phyloP scores from a whole-genome alignment of 352 stramenopile genomes.

The Lagenidium sp. region DNA sequence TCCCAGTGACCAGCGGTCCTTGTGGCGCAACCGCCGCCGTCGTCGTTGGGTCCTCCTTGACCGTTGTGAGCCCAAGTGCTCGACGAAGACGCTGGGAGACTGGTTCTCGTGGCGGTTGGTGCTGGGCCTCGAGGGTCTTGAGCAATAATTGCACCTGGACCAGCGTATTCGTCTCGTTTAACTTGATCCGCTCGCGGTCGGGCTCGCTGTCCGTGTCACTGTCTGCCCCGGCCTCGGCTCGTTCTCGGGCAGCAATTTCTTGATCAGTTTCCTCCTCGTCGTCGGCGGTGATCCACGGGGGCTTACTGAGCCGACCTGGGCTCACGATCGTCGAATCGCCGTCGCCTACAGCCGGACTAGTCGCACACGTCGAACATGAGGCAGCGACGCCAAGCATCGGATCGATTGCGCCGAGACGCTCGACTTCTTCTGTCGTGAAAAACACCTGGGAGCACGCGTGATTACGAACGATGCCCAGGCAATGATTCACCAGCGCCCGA shows the following conservation, averaged over 20 bases:
- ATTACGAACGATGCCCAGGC: constrained; percentile 1
- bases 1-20: too few species aligned
- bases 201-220: constrained; percentile 4
- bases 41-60: too few species aligned
- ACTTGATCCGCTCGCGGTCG: constrained; percentile 25
- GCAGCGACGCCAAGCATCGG: constrained; percentile 6
- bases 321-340: too few species aligned
- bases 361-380: too few species aligned
- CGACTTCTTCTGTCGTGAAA: constrained; percentile 21
- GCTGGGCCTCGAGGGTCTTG: constrained; percentile 18
- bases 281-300: too few species aligned
- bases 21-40: too few species aligned
- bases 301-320: too few species aligned
- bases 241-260: too few species aligned
- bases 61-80: too few species aligned
- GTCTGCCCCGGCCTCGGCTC: too few species aligned
- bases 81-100: too few species aligned
- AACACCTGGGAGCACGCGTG: constrained; percentile 6
- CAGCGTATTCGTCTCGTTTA: constrained; percentile 32
- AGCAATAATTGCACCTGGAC: constrained; percentile 35
- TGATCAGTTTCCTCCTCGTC: constrained; percentile 11
- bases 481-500: constrained; percentile 3
- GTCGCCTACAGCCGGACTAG: too few species aligned
- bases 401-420: constrained; percentile 22
- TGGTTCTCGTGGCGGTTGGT: constrained; percentile 9